Evolutionary conservation across 441 rosid genomes (phyloP).

Genomic region (Eruca vesicaria): DNA sequence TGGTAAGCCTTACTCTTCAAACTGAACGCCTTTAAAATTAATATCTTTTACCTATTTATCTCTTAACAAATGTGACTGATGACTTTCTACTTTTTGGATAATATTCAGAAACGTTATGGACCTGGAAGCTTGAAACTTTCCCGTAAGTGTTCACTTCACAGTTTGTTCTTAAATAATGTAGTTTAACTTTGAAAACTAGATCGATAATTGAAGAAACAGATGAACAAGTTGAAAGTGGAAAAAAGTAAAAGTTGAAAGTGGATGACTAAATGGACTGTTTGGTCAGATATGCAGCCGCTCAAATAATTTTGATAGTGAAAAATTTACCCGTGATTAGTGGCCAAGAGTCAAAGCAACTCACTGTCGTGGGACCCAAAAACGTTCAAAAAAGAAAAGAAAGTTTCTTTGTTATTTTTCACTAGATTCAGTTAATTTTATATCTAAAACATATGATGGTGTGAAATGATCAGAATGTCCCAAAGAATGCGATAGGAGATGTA

Average conservation of each 20-base stretch:
- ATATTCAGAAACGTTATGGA: constrained; percentile 32
- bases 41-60: not conserved
- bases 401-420: not conserved
- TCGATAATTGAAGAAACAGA: not conserved
- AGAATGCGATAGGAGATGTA: constrained; percentile 69
- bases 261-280: not conserved
- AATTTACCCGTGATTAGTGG: not conserved
- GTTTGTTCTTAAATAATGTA: not conserved
- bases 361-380: not conserved
- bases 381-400: not conserved
- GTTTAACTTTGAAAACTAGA: not conserved
- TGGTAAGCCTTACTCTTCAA: not conserved
- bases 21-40: not conserved
- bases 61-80: not conserved
- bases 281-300: not conserved
- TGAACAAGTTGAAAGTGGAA: not conserved
- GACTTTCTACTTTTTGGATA: not conserved
- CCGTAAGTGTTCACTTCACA: not conserved
- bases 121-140: constrained; percentile 25
- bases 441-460: not conserved
- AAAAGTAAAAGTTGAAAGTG: too few relatives aligned
- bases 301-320: not conserved
- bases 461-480: constrained; percentile 67
- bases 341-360: not conserved
- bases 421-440: not conserved